Evolutionary conservation across 495 filamentous ascomycete genomes (phyloP), one percentile per base, ranked within the genome.

Genomic region (Penicillium manginii): DNA sequence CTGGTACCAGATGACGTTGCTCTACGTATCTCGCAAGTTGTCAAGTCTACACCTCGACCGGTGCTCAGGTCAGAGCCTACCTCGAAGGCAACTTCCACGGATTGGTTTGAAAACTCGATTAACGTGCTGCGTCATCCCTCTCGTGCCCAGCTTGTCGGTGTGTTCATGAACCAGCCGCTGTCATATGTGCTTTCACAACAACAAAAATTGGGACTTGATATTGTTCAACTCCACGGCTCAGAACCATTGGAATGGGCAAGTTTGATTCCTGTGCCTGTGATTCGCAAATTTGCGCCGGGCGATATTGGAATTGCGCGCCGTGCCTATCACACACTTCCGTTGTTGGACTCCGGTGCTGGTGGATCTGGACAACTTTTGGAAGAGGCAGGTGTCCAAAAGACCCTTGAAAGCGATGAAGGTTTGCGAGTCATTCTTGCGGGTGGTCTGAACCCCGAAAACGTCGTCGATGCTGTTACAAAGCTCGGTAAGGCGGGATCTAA

Each of bases 181-280:
- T 81, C 83, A 19, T 91, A 96, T 54, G 77, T 98, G 18, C 74
- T 97, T 21, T 81, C 82, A 43, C 83, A 92, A 65, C 90, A 93
- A 63, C 81, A 83, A 53, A 80, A 86, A 3, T 82, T 97, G 55
- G 79, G 81, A 46, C 87, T 98, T n/a, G 94, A 98, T 68, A 78
- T 94, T 43, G 88, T 98, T 4, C 94, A 98, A 65, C 82, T 98
- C 4, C 94, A 98, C 70, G 94, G 94, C 9, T 78, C 86, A 51
- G 94, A 98, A 70, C 93, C 94, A 2, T 65, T 97, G 32, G 94
- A 98, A 67, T 98, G 94, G 93, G 86, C 92, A 2, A 80, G 71
- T 29, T 73, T 91, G 23, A 91, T 98, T 45, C 92, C 94, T 6
- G 91, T 96, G 0, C 96, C 94, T 1, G 91, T 98, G 19, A 88